Conservation (phyloP, 768 basidiomycete species). For the Suillus decipiens region DNA sequence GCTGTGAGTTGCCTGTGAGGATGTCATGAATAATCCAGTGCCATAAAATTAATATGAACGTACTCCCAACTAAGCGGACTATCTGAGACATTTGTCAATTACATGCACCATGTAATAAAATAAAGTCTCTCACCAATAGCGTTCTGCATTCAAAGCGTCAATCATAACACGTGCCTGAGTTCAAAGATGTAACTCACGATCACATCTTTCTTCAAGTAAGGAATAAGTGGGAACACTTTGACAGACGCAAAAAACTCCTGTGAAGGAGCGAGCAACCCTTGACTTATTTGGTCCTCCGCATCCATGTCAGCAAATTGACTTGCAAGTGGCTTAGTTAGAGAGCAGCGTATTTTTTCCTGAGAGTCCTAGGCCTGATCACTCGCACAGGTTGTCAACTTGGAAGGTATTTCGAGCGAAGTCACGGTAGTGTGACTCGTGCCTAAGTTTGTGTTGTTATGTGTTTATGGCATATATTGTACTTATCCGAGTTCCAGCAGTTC, state of each 20-base stretch:
- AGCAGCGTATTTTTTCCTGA: background rate
- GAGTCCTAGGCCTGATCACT: background rate
- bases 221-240: constrained; percentile 82
- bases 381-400: background rate
- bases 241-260: constrained; percentile 59
- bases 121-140: constrained; percentile 28
- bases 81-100: constrained; percentile 42
- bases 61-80: constrained; percentile 81
- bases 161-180: constrained; percentile 28
- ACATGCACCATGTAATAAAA: background rate
- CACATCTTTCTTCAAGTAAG: constrained; percentile 68
- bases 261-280: constrained; percentile 53
- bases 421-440: no score
- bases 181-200: constrained; percentile 47
- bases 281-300: constrained; percentile 28
- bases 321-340: constrained; percentile 8
- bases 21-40: constrained; percentile 8
- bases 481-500: background rate
- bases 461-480: constrained; percentile 3
- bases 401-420: background rate
- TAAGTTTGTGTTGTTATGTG: background rate
- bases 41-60: constrained; percentile 30
- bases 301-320: constrained; percentile 33
- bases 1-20: constrained; percentile 71
- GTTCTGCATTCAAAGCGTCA: constrained; percentile 20